These are phyloP conservation scores for Suillus ampliporus DNA, from an alignment of 768 basidiomycete genomes.

Conservation along the genomic window DNA sequence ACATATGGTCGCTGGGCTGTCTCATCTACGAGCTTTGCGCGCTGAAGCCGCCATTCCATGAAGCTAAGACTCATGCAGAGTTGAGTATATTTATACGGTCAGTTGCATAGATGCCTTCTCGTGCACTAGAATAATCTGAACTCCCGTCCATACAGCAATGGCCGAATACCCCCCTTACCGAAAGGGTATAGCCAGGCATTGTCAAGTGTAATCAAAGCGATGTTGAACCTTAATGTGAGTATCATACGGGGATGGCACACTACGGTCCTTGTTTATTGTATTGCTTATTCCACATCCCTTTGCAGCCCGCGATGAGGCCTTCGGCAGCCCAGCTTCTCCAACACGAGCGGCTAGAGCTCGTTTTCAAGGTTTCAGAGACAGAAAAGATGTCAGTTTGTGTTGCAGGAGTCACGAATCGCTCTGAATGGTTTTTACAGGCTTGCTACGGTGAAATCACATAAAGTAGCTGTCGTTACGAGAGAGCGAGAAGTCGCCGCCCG, in stretches of 20 bases:
- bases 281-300: constrained; percentile 1
- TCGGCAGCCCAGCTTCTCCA: constrained; percentile 82
- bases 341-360: constrained; percentile 76
- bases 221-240: constrained; percentile 84
- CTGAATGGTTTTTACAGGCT: constrained; percentile 48
- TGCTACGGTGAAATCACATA: constrained; percentile 66
- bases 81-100: constrained; percentile 82
- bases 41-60: constrained; percentile 90
- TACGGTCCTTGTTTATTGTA: constrained; percentile 12
- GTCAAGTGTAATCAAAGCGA: constrained; percentile 78
- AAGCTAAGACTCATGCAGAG: constrained; percentile 89
- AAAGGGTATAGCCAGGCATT: constrained; percentile 79
- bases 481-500: constrained; percentile 69
- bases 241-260: background rate
- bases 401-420: background rate
- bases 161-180: constrained; percentile 90
- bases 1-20: constrained; percentile 98
- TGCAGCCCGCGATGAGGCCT: constrained; percentile 84
- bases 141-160: constrained; percentile 56
- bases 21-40: constrained; percentile 97
- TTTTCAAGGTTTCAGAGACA: constrained; percentile 73
- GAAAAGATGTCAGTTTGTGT: constrained; percentile 68
- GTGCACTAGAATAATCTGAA: background rate
- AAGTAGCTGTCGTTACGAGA: constrained; percentile 54
- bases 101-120: constrained; percentile 21